Base-by-base conservation (phyloP, 2,329 filamentous ascomycete species). In the Pseudonectria buxi region DNA sequence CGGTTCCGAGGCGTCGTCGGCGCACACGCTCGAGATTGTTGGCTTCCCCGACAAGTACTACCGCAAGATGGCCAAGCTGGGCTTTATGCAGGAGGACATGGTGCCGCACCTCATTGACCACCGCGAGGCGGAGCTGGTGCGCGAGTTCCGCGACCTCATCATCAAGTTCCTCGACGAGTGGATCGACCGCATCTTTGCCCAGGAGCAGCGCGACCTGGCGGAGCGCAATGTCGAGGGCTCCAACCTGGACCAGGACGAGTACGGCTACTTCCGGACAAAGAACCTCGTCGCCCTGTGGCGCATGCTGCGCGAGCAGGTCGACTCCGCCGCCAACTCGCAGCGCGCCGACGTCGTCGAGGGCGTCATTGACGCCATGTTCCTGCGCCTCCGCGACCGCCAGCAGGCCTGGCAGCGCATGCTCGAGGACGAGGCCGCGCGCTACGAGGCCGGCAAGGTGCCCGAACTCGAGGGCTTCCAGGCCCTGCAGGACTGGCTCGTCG, bases 21-120 rank as follows among this genome's bases (percentile, higher is more conserved):
- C 83, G 14, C 87, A 95, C 56, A 84, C 92, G 50, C 76, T 98
- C 14, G 83, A 87, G 45, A 94, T 98, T 47, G 83, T 96, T 53
- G 84, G 94, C 55, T 98, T 90, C 83, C 86, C 86, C 5, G 86
- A 94, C 44, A 92, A 90, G 57, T 98, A 98, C 67, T 94, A 96
- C 64, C 77, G 81, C 53, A 95, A 95, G 65, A 95, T 98, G 88
- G 72, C 72, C 53, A 94, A 94, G 62, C 75, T 98, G 13, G 88
- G 89, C 16, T 83, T 90, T 63, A 67, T 74, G 22, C 75, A 82
- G 54, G 74, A 84, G 34, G 80, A 90, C n/a, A 70, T 98, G 22
- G 67, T 73, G 33, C 88, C 89, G 1, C 88, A 95, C 51, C 76
- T 96, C 38, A 79, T 98, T 41, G 92, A 96, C 63, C 86, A 88